Conservation (phyloP, 225 moss, liverwort and hornwort genomes). For the Rhytidiadelphus loreus region DNA sequence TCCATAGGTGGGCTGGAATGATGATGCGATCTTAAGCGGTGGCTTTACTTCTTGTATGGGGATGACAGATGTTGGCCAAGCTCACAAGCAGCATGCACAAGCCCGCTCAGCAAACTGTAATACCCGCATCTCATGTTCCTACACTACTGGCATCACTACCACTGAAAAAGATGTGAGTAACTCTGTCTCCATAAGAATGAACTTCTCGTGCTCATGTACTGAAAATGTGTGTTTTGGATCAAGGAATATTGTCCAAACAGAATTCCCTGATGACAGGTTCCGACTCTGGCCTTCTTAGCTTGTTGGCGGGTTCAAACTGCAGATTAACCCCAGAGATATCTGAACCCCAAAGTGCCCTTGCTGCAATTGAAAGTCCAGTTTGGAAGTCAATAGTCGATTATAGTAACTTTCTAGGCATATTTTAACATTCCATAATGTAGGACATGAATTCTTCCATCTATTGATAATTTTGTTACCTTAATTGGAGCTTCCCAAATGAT, state of each 20-base stretch:
- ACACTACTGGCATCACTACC: conserved; percentile 59
- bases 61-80: conserved; percentile 89
- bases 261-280: neutral
- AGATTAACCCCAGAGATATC: neutral
- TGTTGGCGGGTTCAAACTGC: neutral
- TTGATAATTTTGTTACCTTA: neutral
- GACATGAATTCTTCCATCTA: neutral
- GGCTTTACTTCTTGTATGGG: neutral
- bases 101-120: conserved; percentile 84
- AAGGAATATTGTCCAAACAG: neutral
- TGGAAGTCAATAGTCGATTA: neutral
- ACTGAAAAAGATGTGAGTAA: conserved; percentile 75
- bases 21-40: neutral
- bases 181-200: neutral
- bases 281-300: neutral
- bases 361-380: neutral
- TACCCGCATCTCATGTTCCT: conserved; percentile 61
- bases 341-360: neutral
- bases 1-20: neutral
- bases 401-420: neutral
- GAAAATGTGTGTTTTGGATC: neutral
- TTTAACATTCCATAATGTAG: no score
- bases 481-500: neutral
- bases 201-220: neutral
- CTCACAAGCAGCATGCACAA: conserved; percentile 94